Evolutionary conservation across 2,329 filamentous ascomycete genomes (phyloP).

Genomic region (Arthrobotrys pseudoclavata): DNA sequence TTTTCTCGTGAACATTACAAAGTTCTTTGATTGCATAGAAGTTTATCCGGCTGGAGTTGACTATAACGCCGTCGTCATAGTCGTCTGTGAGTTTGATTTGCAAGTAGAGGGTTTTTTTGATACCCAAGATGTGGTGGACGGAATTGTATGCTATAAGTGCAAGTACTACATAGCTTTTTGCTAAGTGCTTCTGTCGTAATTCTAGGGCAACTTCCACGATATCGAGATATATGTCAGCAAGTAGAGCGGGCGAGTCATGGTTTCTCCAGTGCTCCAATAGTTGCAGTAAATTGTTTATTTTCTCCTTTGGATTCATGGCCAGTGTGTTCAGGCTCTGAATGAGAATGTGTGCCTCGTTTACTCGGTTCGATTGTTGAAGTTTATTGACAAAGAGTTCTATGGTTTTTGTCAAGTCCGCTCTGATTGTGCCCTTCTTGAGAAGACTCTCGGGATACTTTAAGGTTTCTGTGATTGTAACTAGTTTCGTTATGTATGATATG

Average conservation of each 20-base stretch:
- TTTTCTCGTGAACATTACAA: background rate
- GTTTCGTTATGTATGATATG: background rate
- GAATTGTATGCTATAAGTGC: background rate
- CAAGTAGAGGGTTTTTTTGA: background rate
- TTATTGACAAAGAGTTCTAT: background rate
- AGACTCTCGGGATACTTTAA: background rate
- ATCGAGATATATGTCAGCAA: conserved; percentile 4
- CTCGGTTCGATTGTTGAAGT: background rate
- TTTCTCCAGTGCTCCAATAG: background rate
- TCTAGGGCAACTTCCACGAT: background rate
- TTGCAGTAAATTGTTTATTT: background rate
- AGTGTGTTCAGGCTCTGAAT: background rate
- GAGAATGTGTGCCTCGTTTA: background rate
- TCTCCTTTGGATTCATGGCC: background rate
- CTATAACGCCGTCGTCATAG: background rate
- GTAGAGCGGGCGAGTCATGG: background rate
- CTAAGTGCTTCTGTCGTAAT: background rate
- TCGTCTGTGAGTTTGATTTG: conserved; percentile 5
- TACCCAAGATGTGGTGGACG: background rate
- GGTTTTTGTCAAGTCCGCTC: background rate
- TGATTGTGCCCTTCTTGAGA: background rate
- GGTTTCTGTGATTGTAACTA: background rate
- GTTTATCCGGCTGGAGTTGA: background rate
- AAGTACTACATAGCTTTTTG: background rate
- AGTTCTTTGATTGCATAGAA: background rate